These are phyloP conservation scores for Marasmius oreades DNA, from an alignment of 1,284 basidiomycete species.

Conservation along the genomic window DNA sequence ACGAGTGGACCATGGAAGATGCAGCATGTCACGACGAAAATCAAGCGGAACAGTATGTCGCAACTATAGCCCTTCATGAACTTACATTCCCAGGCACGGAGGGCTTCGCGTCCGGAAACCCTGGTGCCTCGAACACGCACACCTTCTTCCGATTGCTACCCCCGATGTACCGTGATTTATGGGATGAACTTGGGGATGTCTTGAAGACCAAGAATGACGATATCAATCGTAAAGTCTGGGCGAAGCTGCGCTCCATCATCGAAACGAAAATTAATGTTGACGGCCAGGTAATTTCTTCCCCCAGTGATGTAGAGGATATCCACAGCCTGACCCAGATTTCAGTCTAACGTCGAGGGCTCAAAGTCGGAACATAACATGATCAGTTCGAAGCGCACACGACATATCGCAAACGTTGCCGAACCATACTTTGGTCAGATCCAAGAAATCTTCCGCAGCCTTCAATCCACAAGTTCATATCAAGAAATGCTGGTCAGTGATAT, in stretches of 20 bases:
- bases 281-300: constrained; percentile 38
- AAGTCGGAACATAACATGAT: constrained; percentile 24
- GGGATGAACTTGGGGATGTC: constrained; percentile 83
- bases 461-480: constrained; percentile 68
- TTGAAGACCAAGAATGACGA: constrained; percentile 63
- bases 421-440: constrained; percentile 49
- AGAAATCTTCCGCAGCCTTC: constrained; percentile 57
- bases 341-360: constrained; percentile 17
- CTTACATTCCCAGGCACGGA: constrained; percentile 61
- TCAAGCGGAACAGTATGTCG: constrained; percentile 91
- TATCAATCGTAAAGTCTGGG: constrained; percentile 72
- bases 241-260: constrained; percentile 60
- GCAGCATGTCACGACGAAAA: constrained; percentile 74
- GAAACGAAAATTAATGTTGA: constrained; percentile 48
- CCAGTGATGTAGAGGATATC: constrained; percentile 6
- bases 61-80: constrained; percentile 81
- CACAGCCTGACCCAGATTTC: background rate
- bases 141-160: constrained; percentile 77
- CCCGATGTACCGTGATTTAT: constrained; percentile 83
- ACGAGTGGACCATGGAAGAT: constrained; percentile 83
- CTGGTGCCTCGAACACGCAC: constrained; percentile 37
- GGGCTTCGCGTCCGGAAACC: constrained; percentile 54
- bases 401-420: background rate
- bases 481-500: constrained; percentile 78
- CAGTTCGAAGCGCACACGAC: constrained; percentile 7